Conservation (phyloP, 1,284 basidiomycete species). For the Ganoderma sp. region DNA sequence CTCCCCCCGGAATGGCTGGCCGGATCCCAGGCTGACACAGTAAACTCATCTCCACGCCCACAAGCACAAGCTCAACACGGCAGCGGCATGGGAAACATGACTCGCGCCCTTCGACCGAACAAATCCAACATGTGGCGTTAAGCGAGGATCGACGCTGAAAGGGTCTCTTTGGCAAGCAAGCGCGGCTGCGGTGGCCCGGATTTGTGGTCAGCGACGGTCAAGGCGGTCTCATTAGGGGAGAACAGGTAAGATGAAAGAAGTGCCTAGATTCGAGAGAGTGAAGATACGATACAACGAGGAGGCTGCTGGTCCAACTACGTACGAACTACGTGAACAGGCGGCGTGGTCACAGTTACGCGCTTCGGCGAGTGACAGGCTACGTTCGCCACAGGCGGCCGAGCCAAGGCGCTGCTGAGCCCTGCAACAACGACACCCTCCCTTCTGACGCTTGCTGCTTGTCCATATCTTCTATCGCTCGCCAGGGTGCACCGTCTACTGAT, state of each 20-base stretch:
- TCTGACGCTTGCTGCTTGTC: background rate
- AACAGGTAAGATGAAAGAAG: background rate
- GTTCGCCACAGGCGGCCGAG: constrained; percentile 7
- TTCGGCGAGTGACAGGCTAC: constrained; percentile 17
- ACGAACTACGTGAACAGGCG: background rate
- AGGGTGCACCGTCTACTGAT: background rate
- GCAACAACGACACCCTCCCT: background rate
- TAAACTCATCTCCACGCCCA: background rate
- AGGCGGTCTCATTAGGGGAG: background rate
- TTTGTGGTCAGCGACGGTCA: background rate
- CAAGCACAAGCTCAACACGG: constrained; percentile 3
- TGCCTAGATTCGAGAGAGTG: background rate
- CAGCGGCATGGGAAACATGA: constrained; percentile 10
- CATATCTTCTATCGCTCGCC: background rate
- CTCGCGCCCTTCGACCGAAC: background rate
- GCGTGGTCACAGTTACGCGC: constrained; percentile 11
- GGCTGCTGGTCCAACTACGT: constrained; percentile 8
- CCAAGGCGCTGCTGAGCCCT: background rate
- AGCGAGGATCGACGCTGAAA: constrained; percentile 19
- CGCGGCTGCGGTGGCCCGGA: background rate
- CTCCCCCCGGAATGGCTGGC: background rate
- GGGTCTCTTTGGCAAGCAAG: background rate
- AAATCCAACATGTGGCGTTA: constrained; percentile 21
- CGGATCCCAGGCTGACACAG: background rate
- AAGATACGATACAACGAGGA: constrained; percentile 3